A percentile compares a stretch with the other conserved stretches of the same genome.
These are phyloP conservation scores for Mucor ambiguus DNA, from an alignment of 371 early-diverging fungal genomes.

Conservation along the genomic window DNA sequence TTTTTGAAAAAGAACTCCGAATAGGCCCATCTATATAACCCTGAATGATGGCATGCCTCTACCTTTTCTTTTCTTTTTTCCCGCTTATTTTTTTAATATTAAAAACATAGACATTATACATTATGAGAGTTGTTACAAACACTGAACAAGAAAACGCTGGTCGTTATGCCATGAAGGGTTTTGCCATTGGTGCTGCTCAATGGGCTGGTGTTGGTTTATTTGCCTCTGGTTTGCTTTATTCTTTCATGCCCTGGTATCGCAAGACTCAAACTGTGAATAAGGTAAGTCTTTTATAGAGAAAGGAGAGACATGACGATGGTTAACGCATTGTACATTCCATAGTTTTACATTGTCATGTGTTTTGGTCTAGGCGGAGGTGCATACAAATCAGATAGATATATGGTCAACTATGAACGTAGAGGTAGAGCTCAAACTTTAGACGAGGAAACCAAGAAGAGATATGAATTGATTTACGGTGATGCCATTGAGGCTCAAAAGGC, in stretches of 20 bases:
- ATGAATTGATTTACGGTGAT: constrained; percentile 47
- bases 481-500: constrained; percentile 18
- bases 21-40: not conserved
- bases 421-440: constrained; percentile 50
- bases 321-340: not conserved
- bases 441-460: constrained; percentile 43
- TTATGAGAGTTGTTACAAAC: constrained; percentile 50
- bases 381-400: constrained; percentile 54
- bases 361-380: constrained; percentile 55
- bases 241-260: constrained; percentile 52
- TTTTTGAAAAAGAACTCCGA: not conserved
- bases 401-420: constrained; percentile 57
- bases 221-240: constrained; percentile 45
- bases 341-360: constrained; percentile 61
- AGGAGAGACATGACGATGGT: not conserved
- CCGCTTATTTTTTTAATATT: constrained; percentile 1
- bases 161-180: constrained; percentile 56
- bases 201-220: constrained; percentile 55
- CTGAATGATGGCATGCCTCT: not conserved
- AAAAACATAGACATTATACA: constrained; percentile 8
- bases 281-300: constrained; percentile 24
- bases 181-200: constrained; percentile 48
- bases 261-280: constrained; percentile 52
- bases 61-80: constrained; percentile 2
- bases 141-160: constrained; percentile 50